Evolutionary conservation across 129 eudicot species (phyloP).

Genomic region (Tagetes erecta): DNA sequence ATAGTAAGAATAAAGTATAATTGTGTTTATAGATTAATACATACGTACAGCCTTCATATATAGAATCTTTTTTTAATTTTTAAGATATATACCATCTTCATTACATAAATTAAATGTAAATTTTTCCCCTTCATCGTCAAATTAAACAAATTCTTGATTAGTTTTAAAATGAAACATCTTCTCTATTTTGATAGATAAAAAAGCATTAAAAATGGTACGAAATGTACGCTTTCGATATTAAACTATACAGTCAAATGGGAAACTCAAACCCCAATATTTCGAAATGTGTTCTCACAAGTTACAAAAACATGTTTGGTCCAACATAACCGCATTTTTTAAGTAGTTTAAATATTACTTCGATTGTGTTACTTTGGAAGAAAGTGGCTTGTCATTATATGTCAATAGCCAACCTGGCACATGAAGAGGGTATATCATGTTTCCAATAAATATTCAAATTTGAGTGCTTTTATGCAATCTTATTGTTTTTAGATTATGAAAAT

Average conservation of each 20-base stretch:
- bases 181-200: not conserved
- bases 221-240: conserved; percentile 3
- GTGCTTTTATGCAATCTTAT: not conserved
- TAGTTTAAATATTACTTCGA: not conserved
- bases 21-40: too few species aligned
- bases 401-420: not conserved
- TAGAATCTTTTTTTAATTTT: too few species aligned
- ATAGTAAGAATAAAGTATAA: too few species aligned
- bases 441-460: not conserved
- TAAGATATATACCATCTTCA: too few species aligned
- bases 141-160: not conserved
- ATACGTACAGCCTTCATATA: too few species aligned
- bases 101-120: not conserved
- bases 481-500: too few species aligned
- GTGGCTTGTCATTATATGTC: conserved; percentile 17
- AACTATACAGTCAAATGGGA: conserved; percentile 25
- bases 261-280: conserved; percentile 36
- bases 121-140: not conserved
- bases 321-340: conserved; percentile 13
- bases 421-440: conserved; percentile 1
- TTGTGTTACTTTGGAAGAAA: conserved; percentile 29
- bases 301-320: conserved; percentile 32
- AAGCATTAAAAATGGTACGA: conserved; percentile 2
- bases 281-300: conserved; percentile 36
- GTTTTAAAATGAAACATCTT: not conserved